A percentile compares a stretch with the other conserved stretches of the same genome.
Evolutionary conservation across 345 rosid species (phyloP).

Genomic region (Hibiscus tridactylites): DNA sequence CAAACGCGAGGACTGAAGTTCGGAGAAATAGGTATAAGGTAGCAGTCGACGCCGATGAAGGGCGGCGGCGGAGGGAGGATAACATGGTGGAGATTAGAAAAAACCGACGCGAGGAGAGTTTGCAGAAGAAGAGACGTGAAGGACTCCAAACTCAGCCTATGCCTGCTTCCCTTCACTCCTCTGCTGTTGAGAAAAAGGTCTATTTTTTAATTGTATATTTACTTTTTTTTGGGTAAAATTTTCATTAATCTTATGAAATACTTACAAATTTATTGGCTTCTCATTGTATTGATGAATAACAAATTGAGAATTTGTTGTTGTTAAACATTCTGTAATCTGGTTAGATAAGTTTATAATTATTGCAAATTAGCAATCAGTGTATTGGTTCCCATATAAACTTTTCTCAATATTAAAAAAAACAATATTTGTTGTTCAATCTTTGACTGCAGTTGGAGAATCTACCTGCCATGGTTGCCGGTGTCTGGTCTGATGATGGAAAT

Average conservation of each 20-base stretch:
- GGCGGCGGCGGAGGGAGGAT: conserved; percentile 22
- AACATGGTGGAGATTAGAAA: conserved; percentile 22
- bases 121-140: conserved; percentile 26
- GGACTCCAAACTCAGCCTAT: conserved; percentile 14
- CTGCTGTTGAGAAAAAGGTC: conserved; percentile 62
- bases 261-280: no score
- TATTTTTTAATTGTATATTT: background rate
- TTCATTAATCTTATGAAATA: no score
- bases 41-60: conserved; percentile 18
- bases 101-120: conserved; percentile 18
- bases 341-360: no score
- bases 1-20: conserved; percentile 13
- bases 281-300: no score
- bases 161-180: conserved; percentile 34
- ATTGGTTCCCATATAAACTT: no score
- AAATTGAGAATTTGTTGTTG: no score
- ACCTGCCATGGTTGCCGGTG: conserved; percentile 35
- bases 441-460: conserved; percentile 36
- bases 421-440: no score
- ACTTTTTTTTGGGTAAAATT: no score
- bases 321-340: no score
- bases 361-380: no score
- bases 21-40: conserved; percentile 21
- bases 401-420: no score
- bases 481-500: conserved; percentile 28